A percentile compares a stretch with the other conserved stretches of the same genome.
Conservation (phyloP, 2,329 filamentous ascomycete genomes). For the Apiospora pterosperma region DNA sequence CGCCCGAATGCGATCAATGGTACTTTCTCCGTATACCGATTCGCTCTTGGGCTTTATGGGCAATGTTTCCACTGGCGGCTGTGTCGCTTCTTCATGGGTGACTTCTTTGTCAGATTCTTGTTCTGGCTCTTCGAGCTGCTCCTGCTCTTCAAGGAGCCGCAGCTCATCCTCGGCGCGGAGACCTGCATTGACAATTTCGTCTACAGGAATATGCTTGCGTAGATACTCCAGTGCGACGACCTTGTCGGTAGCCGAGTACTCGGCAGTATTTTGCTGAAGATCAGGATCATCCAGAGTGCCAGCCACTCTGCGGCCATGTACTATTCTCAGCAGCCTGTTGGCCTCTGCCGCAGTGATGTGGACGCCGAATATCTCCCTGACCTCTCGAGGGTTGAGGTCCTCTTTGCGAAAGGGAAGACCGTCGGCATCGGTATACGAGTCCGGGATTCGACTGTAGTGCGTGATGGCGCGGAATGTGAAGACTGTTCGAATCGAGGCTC, state of each 20-base stretch:
- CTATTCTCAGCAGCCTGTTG: constrained; percentile 53
- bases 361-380: constrained; percentile 46
- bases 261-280: constrained; percentile 43
- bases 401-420: constrained; percentile 51
- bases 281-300: constrained; percentile 60
- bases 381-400: constrained; percentile 47
- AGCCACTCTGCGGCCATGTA: constrained; percentile 62
- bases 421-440: constrained; percentile 49
- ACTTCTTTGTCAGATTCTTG: constrained; percentile 18
- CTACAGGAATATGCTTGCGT: constrained; percentile 49
- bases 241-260: constrained; percentile 39
- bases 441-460: constrained; percentile 57
- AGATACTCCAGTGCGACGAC: constrained; percentile 51
- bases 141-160: constrained; percentile 41
- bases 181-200: constrained; percentile 59
- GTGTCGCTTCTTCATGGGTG: constrained; percentile 9
- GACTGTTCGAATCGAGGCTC: constrained; percentile 21
- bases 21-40: constrained; percentile 56
- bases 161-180: constrained; percentile 62
- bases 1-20: constrained; percentile 55
- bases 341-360: constrained; percentile 40
- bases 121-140: constrained; percentile 15
- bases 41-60: constrained; percentile 30
- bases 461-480: constrained; percentile 37
- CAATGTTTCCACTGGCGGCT: constrained; percentile 18